Evolutionary conservation across 495 filamentous ascomycete species (phyloP).

Genomic region (Cudoniella acicularis): DNA sequence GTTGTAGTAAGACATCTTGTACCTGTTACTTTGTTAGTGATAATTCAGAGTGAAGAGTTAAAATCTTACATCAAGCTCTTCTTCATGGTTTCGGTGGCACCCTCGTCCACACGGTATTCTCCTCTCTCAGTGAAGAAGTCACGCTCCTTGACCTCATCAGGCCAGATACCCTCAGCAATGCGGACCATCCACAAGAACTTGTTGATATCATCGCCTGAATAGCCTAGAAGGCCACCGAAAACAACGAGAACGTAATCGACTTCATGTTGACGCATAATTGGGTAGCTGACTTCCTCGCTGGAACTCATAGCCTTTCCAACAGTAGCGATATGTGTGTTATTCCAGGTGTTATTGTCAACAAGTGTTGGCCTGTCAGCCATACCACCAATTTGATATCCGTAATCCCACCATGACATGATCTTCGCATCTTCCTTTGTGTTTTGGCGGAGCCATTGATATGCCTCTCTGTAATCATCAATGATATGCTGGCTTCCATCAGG

Average conservation of each 20-base stretch:
- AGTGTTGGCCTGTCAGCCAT: slow-evolving; percentile 98
- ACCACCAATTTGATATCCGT: slow-evolving; percentile 99
- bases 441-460: slow-evolving; percentile 99
- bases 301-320: slow-evolving; percentile 99
- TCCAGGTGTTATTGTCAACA: slow-evolving; percentile 99
- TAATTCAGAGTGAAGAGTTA: background rate
- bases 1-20: slow-evolving; percentile 99
- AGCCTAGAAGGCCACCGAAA: slow-evolving; percentile 93
- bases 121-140: slow-evolving; percentile 93
- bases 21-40: slow-evolving; percentile 59
- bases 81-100: slow-evolving; percentile 96
- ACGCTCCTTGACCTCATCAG: slow-evolving; percentile 95
- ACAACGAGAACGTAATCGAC: slow-evolving; percentile 98
- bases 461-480: slow-evolving; percentile 99
- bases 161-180: slow-evolving; percentile 99
- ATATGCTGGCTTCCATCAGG: slow-evolving; percentile 97
- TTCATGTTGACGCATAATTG: slow-evolving; percentile 96
- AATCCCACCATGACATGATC: slow-evolving; percentile 99
- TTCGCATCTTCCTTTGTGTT: slow-evolving; percentile 94
- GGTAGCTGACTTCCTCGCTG: slow-evolving; percentile 95
- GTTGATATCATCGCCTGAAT: slow-evolving; percentile 99
- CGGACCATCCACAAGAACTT: slow-evolving; percentile 99
- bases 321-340: slow-evolving; percentile 99
- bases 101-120: slow-evolving; percentile 91
- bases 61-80: slow-evolving; percentile 88